Evolutionary conservation across 306 rosid species (phyloP), one percentile per base, ranked within the genome.

Genomic region (Macrotyloma uniflorum): DNA sequence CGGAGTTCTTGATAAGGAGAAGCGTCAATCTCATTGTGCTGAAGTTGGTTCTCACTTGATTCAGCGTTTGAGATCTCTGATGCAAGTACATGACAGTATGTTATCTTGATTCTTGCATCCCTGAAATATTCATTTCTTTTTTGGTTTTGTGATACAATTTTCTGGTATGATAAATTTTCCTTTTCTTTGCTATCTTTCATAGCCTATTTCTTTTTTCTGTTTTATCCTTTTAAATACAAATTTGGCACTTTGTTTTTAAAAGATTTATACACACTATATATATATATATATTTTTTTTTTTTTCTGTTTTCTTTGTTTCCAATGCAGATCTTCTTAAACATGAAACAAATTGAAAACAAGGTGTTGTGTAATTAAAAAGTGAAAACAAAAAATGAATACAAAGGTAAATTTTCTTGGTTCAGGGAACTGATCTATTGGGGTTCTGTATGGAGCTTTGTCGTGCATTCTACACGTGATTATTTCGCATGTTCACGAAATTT

Each of bases 31-130:
- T 78, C 91, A 89, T 81, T 88, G 91, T 23, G 75, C 83, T 54
- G 85, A 83, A 72, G 89, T 91, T 67, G 97, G 97, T 75, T 83
- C 94, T 43, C 90, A 91, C 62, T 68, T 89, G 79, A 84, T 88
- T 10, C 77, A 78, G 68, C 86, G 91, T 28, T 85, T 91, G 78
- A 89, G 86, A 81, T 87, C 80, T 75, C 89, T 89, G 63, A 91
- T 85, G 85, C 79, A 78, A 73, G 80, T 61, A 80, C 83, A 88
- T 47, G 94, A 88, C 67, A 86, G 97, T 91, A 88, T 70, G 32
- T 67, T 24, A 58, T 72, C 55, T 49, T 49, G 10, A 49, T 6
- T 49, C 55, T 49, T n/a, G n/a, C 8, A n/a, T 49, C 23, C 55
- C 9, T 6, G 10, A 49, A 49, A 18, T 49, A 49, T 18, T 49